phyloP scores from a whole-genome alignment of 139 green algal species.

The Trebouxia sp. region DNA sequence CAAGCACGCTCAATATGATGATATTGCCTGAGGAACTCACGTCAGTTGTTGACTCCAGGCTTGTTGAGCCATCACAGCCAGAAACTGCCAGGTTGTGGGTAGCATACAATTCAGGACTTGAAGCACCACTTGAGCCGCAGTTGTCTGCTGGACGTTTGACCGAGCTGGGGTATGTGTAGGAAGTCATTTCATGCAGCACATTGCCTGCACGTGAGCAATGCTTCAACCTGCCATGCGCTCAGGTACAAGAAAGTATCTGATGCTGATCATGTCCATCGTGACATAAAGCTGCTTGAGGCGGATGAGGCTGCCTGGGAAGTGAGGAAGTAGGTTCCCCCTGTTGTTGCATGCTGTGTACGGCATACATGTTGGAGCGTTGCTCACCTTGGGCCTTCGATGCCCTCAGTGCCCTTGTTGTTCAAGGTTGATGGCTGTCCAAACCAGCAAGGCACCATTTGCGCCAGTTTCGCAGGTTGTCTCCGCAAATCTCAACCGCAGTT shows the following conservation, averaged over 20 bases:
- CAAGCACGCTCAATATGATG: not conserved
- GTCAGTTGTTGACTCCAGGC: not conserved
- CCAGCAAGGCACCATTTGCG: too few species aligned
- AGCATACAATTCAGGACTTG: conserved; percentile 12
- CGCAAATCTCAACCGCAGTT: too few species aligned
- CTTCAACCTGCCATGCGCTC: too few species aligned
- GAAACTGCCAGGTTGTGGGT: conserved; percentile 28
- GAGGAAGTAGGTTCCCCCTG: not conserved
- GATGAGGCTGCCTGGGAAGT: conserved; percentile 23
- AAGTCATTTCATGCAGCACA: not conserved
- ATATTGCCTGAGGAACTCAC: too few species aligned
- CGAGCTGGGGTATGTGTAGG: not conserved
- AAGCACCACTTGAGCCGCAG: conserved; percentile 26
- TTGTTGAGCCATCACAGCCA: conserved; percentile 20
- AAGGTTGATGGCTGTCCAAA: too few species aligned
- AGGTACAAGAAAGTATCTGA: conserved; percentile 24
- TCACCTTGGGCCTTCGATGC: too few species aligned
- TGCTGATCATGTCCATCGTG: conserved; percentile 20
- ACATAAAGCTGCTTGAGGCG: conserved; percentile 9
- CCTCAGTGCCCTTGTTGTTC: too few species aligned
- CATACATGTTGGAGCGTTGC: not conserved
- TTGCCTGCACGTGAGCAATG: not conserved
- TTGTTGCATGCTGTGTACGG: not conserved
- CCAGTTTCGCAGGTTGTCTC: too few species aligned
- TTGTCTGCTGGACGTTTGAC: conserved; percentile 4